phyloP scores from a whole-genome alignment of 225 moss, liverwort and hornwort genomes.

The Anthoceros angustus region DNA sequence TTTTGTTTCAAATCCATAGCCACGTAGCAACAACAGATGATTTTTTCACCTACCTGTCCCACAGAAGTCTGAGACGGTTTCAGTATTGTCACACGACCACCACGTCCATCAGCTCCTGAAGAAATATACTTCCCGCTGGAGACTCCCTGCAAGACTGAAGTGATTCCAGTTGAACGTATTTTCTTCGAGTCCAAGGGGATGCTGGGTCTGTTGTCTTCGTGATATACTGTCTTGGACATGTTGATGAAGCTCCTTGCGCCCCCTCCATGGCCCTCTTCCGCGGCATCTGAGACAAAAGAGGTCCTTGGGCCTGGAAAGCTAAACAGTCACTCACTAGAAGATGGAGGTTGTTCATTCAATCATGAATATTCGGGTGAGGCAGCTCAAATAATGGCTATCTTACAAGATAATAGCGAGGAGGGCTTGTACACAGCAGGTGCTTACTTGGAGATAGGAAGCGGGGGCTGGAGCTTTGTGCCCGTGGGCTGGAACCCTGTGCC shows the following conservation, averaged over 20 bases:
- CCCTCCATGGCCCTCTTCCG: background rate
- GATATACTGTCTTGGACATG: background rate
- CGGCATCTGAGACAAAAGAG: too few species aligned
- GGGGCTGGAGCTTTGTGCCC: too few species aligned
- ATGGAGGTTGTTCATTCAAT: too few species aligned
- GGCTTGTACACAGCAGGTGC: too few species aligned
- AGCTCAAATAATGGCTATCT: too few species aligned
- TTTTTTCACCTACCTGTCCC: background rate
- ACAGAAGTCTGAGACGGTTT: slow-evolving; percentile 33
- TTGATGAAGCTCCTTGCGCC: background rate
- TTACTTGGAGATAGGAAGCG: too few species aligned
- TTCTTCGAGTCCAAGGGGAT: background rate
- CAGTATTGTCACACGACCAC: slow-evolving; percentile 56
- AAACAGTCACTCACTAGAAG: too few species aligned
- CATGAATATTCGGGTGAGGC: too few species aligned
- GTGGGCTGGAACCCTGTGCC: background rate
- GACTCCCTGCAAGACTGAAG: slow-evolving; percentile 4
- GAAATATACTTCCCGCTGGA: slow-evolving; percentile 44
- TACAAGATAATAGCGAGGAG: too few species aligned
- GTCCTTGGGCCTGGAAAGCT: too few species aligned
- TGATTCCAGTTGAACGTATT: background rate
- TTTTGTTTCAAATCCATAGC: background rate
- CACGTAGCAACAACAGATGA: background rate
- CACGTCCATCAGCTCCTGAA: slow-evolving; percentile 83
- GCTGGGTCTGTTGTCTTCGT: background rate